Evolutionary conservation across 139 green algal genomes (phyloP), one percentile per base, ranked within the genome.

Genomic region (Chlamydomonas urium): DNA sequence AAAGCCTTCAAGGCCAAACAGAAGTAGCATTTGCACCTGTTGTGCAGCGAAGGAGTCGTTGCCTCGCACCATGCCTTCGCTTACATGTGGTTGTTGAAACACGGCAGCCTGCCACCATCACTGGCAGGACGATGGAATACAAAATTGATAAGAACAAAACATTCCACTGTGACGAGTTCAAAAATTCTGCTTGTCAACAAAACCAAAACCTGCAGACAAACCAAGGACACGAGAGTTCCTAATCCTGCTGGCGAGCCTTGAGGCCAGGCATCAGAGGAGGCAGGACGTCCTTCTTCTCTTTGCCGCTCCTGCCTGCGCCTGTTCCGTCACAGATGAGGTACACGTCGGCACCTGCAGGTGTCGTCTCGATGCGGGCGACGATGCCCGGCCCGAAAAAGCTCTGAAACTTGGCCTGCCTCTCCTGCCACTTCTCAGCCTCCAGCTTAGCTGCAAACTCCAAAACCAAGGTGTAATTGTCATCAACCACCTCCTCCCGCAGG

Each of bases 371-470:
- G 34, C 1, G 17, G 38, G 60, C 33, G 33, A 47, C 32, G 33
- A 97, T 88, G 57, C 91, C 92, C 38, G 94, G 94, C 2, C 94
- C 94, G 61, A 98, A 98, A 80, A 98, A 98, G 6, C 65, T 82
- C 79, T 93, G 75, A 63, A 97, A 87, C 79, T 97, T 97, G 50
- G 85, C 81, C 75, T 83, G 67, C 26, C 83, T 72, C n/a, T 81
- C 77, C 66, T 81, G 38, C 79, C 79, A 85, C 59, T 65, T 57
- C 32, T 75, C 70, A 6, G 58, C 4, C 24, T 79, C 84, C 60
- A 90, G 71, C 72, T 82, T 86, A 58, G 56, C 81, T 26, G 81
- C 47, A 38, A 98, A 98, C 81, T 96, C 90, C n/a, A 98, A 80
- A 47, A 93, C 85, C 53, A 97, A 79, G 8, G 84, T 83, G 83